Conservation (phyloP, 495 filamentous ascomycete genomes). For the Tuber aestivum region DNA sequence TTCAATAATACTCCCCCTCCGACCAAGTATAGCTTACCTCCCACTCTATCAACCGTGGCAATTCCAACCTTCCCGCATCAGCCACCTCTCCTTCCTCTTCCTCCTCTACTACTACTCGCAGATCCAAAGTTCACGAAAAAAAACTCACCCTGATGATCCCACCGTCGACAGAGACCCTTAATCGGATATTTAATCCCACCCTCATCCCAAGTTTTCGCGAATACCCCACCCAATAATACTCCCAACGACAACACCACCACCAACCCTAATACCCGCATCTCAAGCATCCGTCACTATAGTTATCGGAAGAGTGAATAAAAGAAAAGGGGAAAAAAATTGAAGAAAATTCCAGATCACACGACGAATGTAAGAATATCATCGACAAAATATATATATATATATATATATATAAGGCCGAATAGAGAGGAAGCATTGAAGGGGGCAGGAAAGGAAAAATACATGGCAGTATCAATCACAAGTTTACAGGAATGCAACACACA, state of each 20-base stretch:
- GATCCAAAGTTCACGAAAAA: neutral
- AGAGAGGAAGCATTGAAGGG: neutral
- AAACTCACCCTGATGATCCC: conserved; percentile 17
- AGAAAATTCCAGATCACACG: neutral
- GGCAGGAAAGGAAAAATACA: too few relatives aligned
- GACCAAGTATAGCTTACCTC: too few relatives aligned
- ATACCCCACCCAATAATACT: neutral
- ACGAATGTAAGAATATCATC: neutral
- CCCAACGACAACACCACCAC: too few relatives aligned
- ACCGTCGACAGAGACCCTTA: conserved; percentile 2
- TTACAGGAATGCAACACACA: neutral
- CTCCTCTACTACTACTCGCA: too few relatives aligned
- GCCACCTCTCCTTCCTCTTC: too few relatives aligned
- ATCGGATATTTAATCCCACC: neutral
- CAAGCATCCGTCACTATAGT: neutral
- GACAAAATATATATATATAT: too few relatives aligned
- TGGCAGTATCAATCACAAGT: neutral
- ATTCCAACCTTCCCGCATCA: too few relatives aligned
- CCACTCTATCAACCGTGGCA: too few relatives aligned
- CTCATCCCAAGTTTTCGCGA: neutral
- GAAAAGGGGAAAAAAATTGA: neutral
- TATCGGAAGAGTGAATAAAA: neutral
- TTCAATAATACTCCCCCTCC: too few relatives aligned
- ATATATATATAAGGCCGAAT: neutral
- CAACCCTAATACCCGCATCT: neutral